These are phyloP conservation scores for Tetrapisispora nanseiensis DNA, from an alignment of 805 yeast genomes.

Conservation along the genomic window DNA sequence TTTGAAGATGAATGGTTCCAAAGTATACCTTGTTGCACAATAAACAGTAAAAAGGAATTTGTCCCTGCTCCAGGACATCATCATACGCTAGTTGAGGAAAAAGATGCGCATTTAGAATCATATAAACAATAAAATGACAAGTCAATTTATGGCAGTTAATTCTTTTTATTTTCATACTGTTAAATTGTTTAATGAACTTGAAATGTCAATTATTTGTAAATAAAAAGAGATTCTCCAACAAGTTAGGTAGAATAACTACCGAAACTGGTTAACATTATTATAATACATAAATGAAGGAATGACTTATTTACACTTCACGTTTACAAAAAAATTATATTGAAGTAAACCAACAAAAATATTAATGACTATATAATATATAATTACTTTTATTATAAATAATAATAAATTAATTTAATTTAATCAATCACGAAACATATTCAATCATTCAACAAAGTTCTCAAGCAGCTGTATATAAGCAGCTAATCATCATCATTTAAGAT, in stretches of 20 bases:
- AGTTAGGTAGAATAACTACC: neutral
- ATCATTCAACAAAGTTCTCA: no score
- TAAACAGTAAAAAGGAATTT: slow-evolving; percentile 32
- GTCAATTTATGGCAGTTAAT: neutral
- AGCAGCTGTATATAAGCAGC: no score
- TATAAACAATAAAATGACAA: slow-evolving; percentile 24
- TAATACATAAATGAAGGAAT: no score
- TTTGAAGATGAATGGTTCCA: slow-evolving; percentile 62
- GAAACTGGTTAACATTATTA: neutral
- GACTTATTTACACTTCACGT: no score
- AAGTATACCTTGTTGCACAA: slow-evolving; percentile 53
- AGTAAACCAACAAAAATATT: no score
- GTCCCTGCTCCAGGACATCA: slow-evolving; percentile 40
- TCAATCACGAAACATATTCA: neutral
- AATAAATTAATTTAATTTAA: no score
- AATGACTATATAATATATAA: no score
- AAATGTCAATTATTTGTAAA: neutral
- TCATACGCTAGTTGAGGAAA: slow-evolving; percentile 41
- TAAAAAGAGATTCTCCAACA: neutral
- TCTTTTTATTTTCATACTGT: no score
- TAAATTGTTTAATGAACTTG: neutral
- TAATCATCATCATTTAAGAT: no score
- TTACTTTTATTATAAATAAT: no score
- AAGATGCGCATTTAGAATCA: slow-evolving; percentile 36
- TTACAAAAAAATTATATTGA: no score